Base-by-base conservation (phyloP, 2,329 filamentous ascomycete genomes). In the Alternaria metachromatica region DNA sequence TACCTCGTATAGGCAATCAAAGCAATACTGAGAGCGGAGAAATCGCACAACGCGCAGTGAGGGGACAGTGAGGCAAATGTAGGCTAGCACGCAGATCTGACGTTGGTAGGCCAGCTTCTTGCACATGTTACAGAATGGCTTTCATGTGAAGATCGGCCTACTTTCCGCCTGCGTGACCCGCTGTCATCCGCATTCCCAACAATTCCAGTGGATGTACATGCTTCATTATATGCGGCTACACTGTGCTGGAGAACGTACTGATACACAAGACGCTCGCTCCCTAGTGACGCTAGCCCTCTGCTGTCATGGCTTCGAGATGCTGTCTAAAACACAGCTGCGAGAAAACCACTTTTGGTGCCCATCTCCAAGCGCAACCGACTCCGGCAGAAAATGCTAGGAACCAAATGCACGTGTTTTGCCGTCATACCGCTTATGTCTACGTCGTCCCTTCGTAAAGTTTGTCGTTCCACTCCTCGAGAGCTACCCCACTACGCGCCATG, bases 311-410 rank as follows among this genome's bases (percentile, higher is more conserved):
- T 65, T 45, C 50, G 45, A 59, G 63, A 60, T 58, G 62, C 59
- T 60, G 59, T 69, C 65, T 63, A 64, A 58, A 62, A 59, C 58
- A 68, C 65, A 63, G 60, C 68, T 63, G 55, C 55, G 61, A 59
- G 63, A 62, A 67, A 57, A 51, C 48, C 57, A 62, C 66, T 69
- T 72, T 67, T 69, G 61, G 63, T 65, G 60, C 72, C 74, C 75
- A 73, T 70, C 62, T 67, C 67, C 70, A 60, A 66, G 64, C 66
- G 65, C 70, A 67, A 71, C 66, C 63, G 66, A 72, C 72, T 73
- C 68, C 71, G 66, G 73, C 72, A 70, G 65, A 63, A 75, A 75
- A 76, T 78, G 75, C 75, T 69, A 71, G 69, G 64, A 73, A 67
- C 66, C 62, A 67, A 69, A 74, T 74, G 68, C 72, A 73, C 65